Percentiles rank a stretch among this genome's conserved stretches.
Evolutionary conservation across 1,284 basidiomycete genomes (phyloP).

Genomic region (Ceratobasidium sp.): DNA sequence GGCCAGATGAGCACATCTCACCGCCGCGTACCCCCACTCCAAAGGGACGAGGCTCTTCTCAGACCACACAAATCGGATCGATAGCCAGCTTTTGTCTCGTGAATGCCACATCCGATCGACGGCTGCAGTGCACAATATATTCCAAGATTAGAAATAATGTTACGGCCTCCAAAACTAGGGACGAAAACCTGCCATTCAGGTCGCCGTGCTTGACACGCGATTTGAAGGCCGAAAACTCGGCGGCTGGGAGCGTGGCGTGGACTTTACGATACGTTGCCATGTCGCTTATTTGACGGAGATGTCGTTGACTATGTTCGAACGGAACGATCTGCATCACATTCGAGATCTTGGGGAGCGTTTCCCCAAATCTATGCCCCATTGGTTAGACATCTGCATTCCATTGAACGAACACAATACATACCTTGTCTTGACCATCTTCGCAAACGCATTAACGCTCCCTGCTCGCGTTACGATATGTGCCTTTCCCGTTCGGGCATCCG

Average conservation of each 20-base stretch:
- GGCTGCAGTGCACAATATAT: constrained; percentile 44
- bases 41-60: constrained; percentile 76
- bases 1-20: constrained; percentile 75
- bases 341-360: constrained; percentile 70
- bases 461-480: constrained; percentile 80
- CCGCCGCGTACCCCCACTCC: constrained; percentile 83
- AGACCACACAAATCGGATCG: constrained; percentile 78
- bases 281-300: constrained; percentile 73
- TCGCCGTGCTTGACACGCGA: constrained; percentile 73
- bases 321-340: constrained; percentile 65
- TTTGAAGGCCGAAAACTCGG: constrained; percentile 71
- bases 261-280: constrained; percentile 75
- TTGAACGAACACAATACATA: constrained; percentile 46
- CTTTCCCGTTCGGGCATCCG: constrained; percentile 72
- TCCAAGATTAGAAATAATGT: constrained; percentile 10
- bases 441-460: constrained; percentile 71
- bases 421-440: constrained; percentile 82
- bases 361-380: constrained; percentile 65
- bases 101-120: constrained; percentile 74
- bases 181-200: constrained; percentile 53
- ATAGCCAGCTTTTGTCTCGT: constrained; percentile 74
- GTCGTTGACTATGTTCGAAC: constrained; percentile 71
- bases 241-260: constrained; percentile 73
- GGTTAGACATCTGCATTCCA: neutral
- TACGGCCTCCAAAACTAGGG: neutral